These are phyloP conservation scores for Epichloe festucae DNA, from an alignment of 2,329 filamentous ascomycete species.

Conservation along the genomic window DNA sequence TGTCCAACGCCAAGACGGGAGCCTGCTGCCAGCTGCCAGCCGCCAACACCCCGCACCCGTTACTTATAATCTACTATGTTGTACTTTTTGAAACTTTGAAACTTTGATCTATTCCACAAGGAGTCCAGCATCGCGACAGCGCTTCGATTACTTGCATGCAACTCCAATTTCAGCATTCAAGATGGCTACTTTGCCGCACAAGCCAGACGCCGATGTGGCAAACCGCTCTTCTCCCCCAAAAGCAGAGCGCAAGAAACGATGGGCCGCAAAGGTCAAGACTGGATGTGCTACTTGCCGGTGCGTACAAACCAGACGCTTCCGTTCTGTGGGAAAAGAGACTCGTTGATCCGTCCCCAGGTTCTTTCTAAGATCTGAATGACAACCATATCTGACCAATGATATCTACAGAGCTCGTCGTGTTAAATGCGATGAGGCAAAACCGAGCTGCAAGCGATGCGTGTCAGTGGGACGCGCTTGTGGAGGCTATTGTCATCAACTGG, in stretches of 20 bases:
- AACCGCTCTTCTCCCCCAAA: background rate
- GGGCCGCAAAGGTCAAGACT: conserved; percentile 5
- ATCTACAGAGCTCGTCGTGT: conserved; percentile 2
- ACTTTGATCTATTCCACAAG: background rate
- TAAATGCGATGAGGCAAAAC: conserved; percentile 4
- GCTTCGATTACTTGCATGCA: background rate
- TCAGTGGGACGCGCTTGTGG: conserved; percentile 1
- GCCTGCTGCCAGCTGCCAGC: too few relatives aligned
- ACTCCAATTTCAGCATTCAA: background rate
- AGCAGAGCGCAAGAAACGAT: conserved; percentile 1
- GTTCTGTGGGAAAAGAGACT: background rate
- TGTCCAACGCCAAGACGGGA: background rate
- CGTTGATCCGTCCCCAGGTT: background rate
- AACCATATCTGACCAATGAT: background rate
- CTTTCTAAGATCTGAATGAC: background rate
- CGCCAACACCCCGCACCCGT: background rate
- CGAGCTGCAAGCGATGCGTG: background rate
- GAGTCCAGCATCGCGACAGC: background rate
- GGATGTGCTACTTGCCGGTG: conserved; percentile 5
- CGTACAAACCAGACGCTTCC: background rate
- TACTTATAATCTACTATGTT: too few relatives aligned
- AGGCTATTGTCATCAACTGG: background rate
- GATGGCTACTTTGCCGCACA: background rate
- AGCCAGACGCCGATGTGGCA: too few relatives aligned
- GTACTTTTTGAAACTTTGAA: background rate